Evolutionary conservation across 2,329 filamentous ascomycete genomes (phyloP).

Genomic region (Tolypocladium amazonense): DNA sequence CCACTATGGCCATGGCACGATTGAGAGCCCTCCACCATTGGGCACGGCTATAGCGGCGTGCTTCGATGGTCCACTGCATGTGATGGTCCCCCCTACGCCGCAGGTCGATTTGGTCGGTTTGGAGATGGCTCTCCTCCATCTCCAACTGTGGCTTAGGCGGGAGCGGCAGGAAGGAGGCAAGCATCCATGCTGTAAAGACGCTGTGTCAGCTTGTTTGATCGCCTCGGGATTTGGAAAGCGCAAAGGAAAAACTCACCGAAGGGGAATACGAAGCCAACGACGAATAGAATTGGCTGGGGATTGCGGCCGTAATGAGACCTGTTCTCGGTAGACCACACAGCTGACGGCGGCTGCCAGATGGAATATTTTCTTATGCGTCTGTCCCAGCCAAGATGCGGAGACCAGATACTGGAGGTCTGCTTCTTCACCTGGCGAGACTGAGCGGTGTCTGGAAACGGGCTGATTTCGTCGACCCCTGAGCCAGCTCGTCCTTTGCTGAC

Average conservation of each 20-base stretch:
- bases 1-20: conserved; percentile 45
- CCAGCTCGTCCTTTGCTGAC: conserved; percentile 1
- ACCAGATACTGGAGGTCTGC: conserved; percentile 56
- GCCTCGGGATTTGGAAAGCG: neutral
- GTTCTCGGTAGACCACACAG: conserved; percentile 52
- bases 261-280: conserved; percentile 67
- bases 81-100: conserved; percentile 23
- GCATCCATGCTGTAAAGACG: conserved; percentile 56
- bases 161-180: conserved; percentile 64
- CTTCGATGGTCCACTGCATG: conserved; percentile 27
- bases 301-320: conserved; percentile 57
- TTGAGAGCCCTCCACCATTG: conserved; percentile 52
- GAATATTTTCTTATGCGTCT: conserved; percentile 46
- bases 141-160: conserved; percentile 44
- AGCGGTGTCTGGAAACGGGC: conserved; percentile 18
- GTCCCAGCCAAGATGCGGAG: conserved; percentile 60
- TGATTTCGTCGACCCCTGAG: conserved; percentile 14
- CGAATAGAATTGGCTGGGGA: conserved; percentile 64
- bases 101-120: conserved; percentile 27
- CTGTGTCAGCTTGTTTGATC: neutral
- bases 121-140: conserved; percentile 37
- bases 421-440: conserved; percentile 25
- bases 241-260: conserved; percentile 39
- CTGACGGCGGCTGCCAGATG: conserved; percentile 64
- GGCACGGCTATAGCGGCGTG: conserved; percentile 38